Evolutionary conservation across 2,329 filamentous ascomycete species (phyloP), one percentile per base, ranked within the genome.

Genomic region (Sphaerulina musiva): DNA sequence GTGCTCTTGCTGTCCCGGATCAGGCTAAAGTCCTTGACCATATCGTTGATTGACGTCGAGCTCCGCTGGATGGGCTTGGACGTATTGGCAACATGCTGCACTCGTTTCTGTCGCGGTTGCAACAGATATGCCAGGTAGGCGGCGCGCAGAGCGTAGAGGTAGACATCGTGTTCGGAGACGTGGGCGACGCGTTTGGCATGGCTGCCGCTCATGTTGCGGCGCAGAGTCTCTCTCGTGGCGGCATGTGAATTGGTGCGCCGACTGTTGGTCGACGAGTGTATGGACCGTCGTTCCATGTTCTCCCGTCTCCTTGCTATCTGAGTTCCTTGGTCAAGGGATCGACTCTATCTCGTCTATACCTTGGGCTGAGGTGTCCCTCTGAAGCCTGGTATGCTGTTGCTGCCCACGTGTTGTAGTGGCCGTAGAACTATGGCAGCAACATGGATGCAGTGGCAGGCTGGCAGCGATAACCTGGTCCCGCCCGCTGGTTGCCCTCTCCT

Each of bases 91-190:
- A 93, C 83, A 79, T 90, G 95, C 74, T 95, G 89, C 67, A 92
- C 87, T 68, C 89, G 83, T 73, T 92, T 93, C 66, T 88, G 81
- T 67, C 90, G 87, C 59, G 93, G 92, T 70, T 95, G 90, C 49
- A 98, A 80, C 43, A 97, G 84, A 72, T 98, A 95, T 72, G 92
- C 81, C 55, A 98, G 86, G 72, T 89, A 96, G 63, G 92, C 92
- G 62, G 88, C 85, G 59, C 93, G 87, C 51, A 98, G 82, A 64
- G 91, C 90, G 73, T 89, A 95, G 59, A 84, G 87, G 74, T 95
- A 95, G 68, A 89, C 91, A 73, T 96, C 89, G 64, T 95, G 87
- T 69, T 77, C 68, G 58, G 68, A 66, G 53, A 77, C 69, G 53
- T 66, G 45, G 26, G 43, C 40, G 6, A n/a, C 29, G 36, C 50